Conservation (phyloP, 2,329 filamentous ascomycete species). For the Fusarium irregulare region DNA sequence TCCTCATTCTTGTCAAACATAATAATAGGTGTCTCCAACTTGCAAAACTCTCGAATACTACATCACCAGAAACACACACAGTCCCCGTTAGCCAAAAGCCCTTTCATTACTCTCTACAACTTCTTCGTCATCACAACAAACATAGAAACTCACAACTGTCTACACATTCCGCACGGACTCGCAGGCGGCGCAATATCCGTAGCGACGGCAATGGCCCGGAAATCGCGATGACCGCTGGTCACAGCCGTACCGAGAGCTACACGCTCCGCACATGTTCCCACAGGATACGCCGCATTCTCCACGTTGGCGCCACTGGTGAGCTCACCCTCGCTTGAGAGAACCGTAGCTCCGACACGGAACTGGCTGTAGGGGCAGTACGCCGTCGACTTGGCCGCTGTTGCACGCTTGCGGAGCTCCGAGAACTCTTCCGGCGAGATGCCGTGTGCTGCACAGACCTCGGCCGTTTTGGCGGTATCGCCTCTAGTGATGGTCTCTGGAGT, state of each 20-base stretch:
- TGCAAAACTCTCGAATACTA: constrained; percentile 81
- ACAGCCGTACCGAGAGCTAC: constrained; percentile 88
- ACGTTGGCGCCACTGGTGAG: constrained; percentile 78
- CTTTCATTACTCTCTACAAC: neutral
- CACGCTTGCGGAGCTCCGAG: constrained; percentile 68
- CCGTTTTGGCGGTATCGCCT: constrained; percentile 45
- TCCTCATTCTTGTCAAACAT: constrained; percentile 91
- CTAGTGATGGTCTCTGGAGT: constrained; percentile 43
- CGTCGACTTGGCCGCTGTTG: constrained; percentile 76
- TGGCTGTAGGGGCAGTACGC: constrained; percentile 95
- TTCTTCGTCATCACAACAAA: neutral
- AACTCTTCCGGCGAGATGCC: constrained; percentile 73
- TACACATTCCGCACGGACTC: constrained; percentile 94
- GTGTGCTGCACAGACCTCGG: constrained; percentile 48
- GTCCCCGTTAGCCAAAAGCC: constrained; percentile 24
- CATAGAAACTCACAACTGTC: constrained; percentile 78
- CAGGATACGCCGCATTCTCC: constrained; percentile 93
- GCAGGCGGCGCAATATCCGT: constrained; percentile 78
- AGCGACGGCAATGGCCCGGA: constrained; percentile 85
- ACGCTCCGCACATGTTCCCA: constrained; percentile 94
- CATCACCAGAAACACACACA: constrained; percentile 20
- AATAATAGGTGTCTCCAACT: constrained; percentile 78
- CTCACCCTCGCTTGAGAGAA: constrained; percentile 68
- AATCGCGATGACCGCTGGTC: constrained; percentile 64
- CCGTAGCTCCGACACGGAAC: constrained; percentile 87